A percentile compares a stretch with the other conserved stretches of the same genome.
These are phyloP conservation scores for Gossypium stocksii DNA, from an alignment of 345 rosid genomes.

Conservation along the genomic window DNA sequence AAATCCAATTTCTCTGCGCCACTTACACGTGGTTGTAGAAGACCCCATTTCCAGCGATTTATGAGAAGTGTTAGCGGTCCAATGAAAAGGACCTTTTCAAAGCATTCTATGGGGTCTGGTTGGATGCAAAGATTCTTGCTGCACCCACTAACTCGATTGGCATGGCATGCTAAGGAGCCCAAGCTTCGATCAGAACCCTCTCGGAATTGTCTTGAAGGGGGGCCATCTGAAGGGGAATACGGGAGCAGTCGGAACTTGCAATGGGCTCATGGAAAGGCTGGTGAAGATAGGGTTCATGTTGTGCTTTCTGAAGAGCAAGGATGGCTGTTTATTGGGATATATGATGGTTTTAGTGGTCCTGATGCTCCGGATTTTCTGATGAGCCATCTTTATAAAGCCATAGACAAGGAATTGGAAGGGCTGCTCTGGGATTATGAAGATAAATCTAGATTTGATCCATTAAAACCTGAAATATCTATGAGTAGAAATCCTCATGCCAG, in stretches of 20 bases:
- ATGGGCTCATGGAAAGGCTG: constrained; percentile 99
- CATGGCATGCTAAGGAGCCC: constrained; percentile 69
- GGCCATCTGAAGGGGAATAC: constrained; percentile 53
- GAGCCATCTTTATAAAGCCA: constrained; percentile 77
- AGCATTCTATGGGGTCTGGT: constrained; percentile 55
- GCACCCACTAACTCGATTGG: constrained; percentile 61
- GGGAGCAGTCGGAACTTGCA: constrained; percentile 65
- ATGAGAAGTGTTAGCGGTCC: constrained; percentile 96
- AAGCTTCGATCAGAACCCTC: constrained; percentile 58
- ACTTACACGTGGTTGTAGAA: constrained; percentile 58
- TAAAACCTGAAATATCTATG: constrained; percentile 26
- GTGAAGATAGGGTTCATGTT: constrained; percentile 95
- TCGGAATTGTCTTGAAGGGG: constrained; percentile 50
- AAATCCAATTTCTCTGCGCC: constrained; percentile 93
- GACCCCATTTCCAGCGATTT: constrained; percentile 59
- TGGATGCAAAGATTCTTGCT: constrained; percentile 82
- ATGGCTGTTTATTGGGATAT: constrained; percentile 94
- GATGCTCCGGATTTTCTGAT: constrained; percentile 96
- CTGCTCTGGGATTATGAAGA: constrained; percentile 83
- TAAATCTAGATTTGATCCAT: constrained; percentile 38
- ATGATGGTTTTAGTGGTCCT: constrained; percentile 98
- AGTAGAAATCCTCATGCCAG: constrained; percentile 20
- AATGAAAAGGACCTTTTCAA: constrained; percentile 84
- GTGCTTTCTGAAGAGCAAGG: constrained; percentile 99
- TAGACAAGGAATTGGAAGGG: constrained; percentile 90